Evolutionary conservation across 306 rosid species (phyloP).

Genomic region (Malus sieversii): DNA sequence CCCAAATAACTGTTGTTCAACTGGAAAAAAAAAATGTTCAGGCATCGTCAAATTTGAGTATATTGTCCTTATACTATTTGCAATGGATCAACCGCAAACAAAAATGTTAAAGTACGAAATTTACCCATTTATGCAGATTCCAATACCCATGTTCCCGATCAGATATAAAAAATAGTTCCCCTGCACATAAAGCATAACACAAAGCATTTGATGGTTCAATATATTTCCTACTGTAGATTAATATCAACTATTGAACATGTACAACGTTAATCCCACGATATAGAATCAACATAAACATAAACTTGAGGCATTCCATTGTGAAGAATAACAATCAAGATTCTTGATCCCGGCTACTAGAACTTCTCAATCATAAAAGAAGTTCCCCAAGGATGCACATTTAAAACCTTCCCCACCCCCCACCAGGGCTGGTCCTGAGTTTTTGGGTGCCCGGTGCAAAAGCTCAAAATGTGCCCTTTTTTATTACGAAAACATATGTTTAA

Average conservation of each 20-base stretch:
- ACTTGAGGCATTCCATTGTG: not conserved
- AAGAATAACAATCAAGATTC: not conserved
- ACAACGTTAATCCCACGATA: not conserved
- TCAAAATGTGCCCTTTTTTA: too few relatives aligned
- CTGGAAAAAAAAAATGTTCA: not conserved
- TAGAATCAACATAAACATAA: not conserved
- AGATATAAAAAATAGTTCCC: slow-evolving; percentile 74
- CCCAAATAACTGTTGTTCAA: not conserved
- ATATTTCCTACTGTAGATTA: not conserved
- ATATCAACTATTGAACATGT: not conserved
- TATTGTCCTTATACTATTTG: not conserved
- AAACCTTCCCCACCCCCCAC: not conserved
- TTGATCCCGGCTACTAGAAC: not conserved
- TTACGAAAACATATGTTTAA: too few relatives aligned
- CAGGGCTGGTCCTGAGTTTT: too few relatives aligned
- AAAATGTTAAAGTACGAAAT: slow-evolving; percentile 1
- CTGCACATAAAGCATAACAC: slow-evolving; percentile 33
- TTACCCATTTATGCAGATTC: slow-evolving; percentile 96
- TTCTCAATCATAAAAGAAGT: not conserved
- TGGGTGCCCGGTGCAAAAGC: too few relatives aligned
- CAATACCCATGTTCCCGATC: slow-evolving; percentile 76
- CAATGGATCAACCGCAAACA: not conserved
- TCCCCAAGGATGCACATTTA: not conserved
- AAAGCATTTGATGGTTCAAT: not conserved
- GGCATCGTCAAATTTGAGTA: not conserved